Percentiles rank a stretch among this genome's conserved stretches.
These are phyloP conservation scores for Articulospora tetracladia DNA, from an alignment of 495 filamentous ascomycete genomes.

Conservation along the genomic window DNA sequence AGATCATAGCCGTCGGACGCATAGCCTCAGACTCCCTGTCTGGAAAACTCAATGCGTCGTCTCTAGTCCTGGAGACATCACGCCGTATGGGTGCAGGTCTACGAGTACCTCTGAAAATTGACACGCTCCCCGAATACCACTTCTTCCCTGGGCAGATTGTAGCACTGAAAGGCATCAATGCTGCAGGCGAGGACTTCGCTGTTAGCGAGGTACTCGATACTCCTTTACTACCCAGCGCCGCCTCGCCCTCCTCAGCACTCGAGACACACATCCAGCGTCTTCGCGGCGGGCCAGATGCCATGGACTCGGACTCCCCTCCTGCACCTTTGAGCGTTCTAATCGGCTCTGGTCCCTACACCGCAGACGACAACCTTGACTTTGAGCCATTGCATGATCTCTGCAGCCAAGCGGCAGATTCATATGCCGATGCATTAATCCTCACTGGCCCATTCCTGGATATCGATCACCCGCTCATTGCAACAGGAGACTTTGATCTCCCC, in stretches of 20 bases:
- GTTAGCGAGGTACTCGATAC: conserved; percentile 72
- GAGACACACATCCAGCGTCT: conserved; percentile 63
- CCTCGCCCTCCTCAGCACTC: conserved; percentile 56
- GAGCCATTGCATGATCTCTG: conserved; percentile 81
- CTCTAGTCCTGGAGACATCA: conserved; percentile 82
- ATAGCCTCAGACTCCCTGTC: conserved; percentile 83
- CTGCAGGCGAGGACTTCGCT: conserved; percentile 77
- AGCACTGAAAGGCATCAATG: conserved; percentile 80
- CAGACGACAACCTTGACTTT: conserved; percentile 86
- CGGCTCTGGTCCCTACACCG: conserved; percentile 84
- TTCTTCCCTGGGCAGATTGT: conserved; percentile 97
- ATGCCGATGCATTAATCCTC: conserved; percentile 77
- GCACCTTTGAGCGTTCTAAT: conserved; percentile 70
- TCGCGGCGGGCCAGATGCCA: conserved; percentile 52
- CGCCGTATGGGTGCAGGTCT: conserved; percentile 78
- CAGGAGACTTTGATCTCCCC: conserved; percentile 87
- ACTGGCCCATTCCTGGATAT: conserved; percentile 85
- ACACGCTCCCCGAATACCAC: conserved; percentile 62
- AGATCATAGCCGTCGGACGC: conserved; percentile 85
- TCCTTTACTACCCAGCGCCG: conserved; percentile 66
- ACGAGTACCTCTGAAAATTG: conserved; percentile 75
- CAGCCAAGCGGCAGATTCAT: conserved; percentile 65
- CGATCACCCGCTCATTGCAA: conserved; percentile 84
- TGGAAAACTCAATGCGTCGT: conserved; percentile 78
- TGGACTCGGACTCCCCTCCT: conserved; percentile 48